Evolutionary conservation across 2,329 filamentous ascomycete species (phyloP), one percentile per base, ranked within the genome.

Genomic region (Chaetoscypha palmicola): DNA sequence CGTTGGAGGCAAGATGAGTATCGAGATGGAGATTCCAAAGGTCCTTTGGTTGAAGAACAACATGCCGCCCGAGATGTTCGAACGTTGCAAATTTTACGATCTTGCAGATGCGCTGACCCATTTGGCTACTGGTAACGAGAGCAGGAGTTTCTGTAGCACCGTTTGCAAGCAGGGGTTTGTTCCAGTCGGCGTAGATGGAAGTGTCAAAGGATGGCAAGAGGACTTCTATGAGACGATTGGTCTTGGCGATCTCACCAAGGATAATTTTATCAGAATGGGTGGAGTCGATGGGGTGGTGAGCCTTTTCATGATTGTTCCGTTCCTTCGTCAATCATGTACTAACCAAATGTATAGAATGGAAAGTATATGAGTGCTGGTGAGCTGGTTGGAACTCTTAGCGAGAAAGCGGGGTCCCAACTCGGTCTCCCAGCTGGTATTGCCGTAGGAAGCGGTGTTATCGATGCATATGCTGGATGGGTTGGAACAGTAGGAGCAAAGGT

Each of bases 21-120:
- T 96, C 53, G 92, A 98, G 72, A 98, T 98, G 92, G 92, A 98
- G 66, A 94, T 98, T 44, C 92, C 92, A 52, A 98, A 98, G 69
- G 87, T 96, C 1, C 74, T 97, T 46, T 98, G 92, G 92, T 75
- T 98, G 62, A 97, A 97, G 76, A 95, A 95, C 67, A 79, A 97
- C 68, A 97, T 98, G 92, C 85, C 92, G 2, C 75, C 84, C 43
- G 86, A 95, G 58, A 72, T 92, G 12, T 98, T 97, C 59, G 81
- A 83, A 44, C 81, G 83, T 50, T 96, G 90, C 79, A 96, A 95
- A 66, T 98, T 98, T 63, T 98, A 95, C 65, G 92, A 98, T 61
- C 68, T 98, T 58, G 82, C 82, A 1, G 92, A 98, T 66, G 92
- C 89, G 10, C 74, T 98, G 46, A 97, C 92, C 2, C 90, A 97